These are phyloP conservation scores for Afroboletus lepidellus DNA, from an alignment of 1,284 basidiomycete species.

Conservation along the genomic window DNA sequence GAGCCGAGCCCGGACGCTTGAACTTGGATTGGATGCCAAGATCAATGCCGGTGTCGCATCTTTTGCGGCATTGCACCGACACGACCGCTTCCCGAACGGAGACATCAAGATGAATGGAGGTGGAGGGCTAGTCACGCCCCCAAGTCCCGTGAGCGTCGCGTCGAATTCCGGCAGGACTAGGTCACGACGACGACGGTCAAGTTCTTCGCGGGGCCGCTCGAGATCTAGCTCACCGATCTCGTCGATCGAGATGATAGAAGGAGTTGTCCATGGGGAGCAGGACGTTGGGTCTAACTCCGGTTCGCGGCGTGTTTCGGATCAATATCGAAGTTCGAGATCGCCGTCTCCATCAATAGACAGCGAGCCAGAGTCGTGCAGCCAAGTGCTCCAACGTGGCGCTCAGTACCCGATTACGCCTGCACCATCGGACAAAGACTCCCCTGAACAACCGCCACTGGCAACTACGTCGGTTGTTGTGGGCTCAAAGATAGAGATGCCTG, in stretches of 20 bases:
- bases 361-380: slow-evolving; percentile 37
- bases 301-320: slow-evolving; percentile 31
- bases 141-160: slow-evolving; percentile 67
- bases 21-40: slow-evolving; percentile 43
- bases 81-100: slow-evolving; percentile 35
- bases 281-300: slow-evolving; percentile 20
- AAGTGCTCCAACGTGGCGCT: slow-evolving; percentile 22
- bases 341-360: slow-evolving; percentile 42
- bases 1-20: slow-evolving; percentile 41
- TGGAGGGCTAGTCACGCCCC: slow-evolving; percentile 66
- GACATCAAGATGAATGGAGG: slow-evolving; percentile 37
- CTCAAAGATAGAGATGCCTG: slow-evolving; percentile 15
- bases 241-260: slow-evolving; percentile 37
- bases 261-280: slow-evolving; percentile 19
- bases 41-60: slow-evolving; percentile 49
- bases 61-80: slow-evolving; percentile 39
- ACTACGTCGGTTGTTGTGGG: slow-evolving; percentile 7
- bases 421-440: slow-evolving; percentile 42
- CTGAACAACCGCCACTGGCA: slow-evolving; percentile 22
- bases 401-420: slow-evolving; percentile 46
- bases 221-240: slow-evolving; percentile 35
- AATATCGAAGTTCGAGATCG: slow-evolving; percentile 34
- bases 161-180: slow-evolving; percentile 51
- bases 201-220: slow-evolving; percentile 30
- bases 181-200: slow-evolving; percentile 35